Conservation (phyloP, 2,329 filamentous ascomycete genomes). For the Aspergillus oerlinghausenensis region DNA sequence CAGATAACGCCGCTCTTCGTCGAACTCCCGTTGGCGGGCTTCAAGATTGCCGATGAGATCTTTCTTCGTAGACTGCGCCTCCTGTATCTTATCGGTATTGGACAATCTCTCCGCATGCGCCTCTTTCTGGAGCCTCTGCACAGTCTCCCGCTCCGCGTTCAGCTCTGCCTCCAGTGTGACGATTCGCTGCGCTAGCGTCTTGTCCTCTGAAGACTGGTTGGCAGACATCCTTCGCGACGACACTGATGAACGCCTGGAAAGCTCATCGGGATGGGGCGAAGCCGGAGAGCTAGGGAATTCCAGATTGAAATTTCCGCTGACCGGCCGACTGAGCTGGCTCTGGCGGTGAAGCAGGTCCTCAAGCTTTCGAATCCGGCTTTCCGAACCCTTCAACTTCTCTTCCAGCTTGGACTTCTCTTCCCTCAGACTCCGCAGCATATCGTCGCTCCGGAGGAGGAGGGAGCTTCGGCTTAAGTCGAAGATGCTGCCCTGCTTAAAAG, state of each 20-base stretch:
- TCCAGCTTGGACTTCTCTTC: constrained; percentile 75
- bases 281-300: constrained; percentile 40
- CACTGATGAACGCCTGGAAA: constrained; percentile 56
- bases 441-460: constrained; percentile 79
- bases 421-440: constrained; percentile 69
- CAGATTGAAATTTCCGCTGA: constrained; percentile 46
- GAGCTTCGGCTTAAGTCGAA: constrained; percentile 90
- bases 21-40: constrained; percentile 81
- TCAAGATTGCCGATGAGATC: constrained; percentile 95
- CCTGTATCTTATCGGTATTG: constrained; percentile 66
- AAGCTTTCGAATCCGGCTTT: constrained; percentile 82
- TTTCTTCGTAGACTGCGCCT: constrained; percentile 86
- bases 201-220: constrained; percentile 57
- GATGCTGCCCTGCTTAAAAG: constrained; percentile 94
- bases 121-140: constrained; percentile 65
- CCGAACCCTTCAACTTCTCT: constrained; percentile 71
- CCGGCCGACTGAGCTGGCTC: constrained; percentile 52
- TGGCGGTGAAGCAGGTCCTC: constrained; percentile 91
- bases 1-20: constrained; percentile 75
- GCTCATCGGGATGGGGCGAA: constrained; percentile 36
- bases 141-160: constrained; percentile 64
- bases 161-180: constrained; percentile 73
- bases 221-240: constrained; percentile 59
- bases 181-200: constrained; percentile 58
- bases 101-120: constrained; percentile 56